phyloP scores from a whole-genome alignment of 1,284 basidiomycete genomes.

The Coniferiporia sulphurascens region DNA sequence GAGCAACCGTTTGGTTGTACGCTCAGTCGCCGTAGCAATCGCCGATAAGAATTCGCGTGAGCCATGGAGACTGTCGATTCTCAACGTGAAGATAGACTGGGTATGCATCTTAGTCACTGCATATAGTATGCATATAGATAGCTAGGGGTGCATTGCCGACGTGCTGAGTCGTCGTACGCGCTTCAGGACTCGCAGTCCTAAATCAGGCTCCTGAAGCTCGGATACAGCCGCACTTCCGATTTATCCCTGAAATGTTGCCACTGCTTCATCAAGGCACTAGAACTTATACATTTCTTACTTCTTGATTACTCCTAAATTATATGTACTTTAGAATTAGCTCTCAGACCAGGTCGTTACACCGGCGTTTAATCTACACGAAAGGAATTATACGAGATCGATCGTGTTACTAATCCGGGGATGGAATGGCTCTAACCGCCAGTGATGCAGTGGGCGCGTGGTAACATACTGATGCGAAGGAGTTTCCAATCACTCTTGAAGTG shows the following conservation, averaged over 20 bases:
- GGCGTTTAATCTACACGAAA: no score
- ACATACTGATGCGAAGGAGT: slow-evolving; percentile 7
- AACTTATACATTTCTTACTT: no score
- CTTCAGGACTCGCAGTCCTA: neutral
- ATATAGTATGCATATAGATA: neutral
- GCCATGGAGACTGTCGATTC: slow-evolving; percentile 8
- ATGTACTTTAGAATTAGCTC: no score
- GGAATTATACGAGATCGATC: no score
- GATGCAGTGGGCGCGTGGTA: neutral
- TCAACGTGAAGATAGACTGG: slow-evolving; percentile 11
- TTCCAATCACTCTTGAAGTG: slow-evolving; percentile 11
- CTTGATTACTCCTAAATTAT: no score
- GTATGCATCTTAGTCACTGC: neutral
- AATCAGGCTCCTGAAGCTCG: no score
- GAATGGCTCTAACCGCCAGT: no score
- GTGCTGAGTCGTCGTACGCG: neutral
- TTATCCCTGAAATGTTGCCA: no score
- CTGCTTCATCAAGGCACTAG: no score
- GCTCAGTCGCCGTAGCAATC: slow-evolving; percentile 11
- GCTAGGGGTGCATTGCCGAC: neutral
- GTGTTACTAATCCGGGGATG: no score
- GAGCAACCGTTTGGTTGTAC: slow-evolving; percentile 38
- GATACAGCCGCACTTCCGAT: no score
- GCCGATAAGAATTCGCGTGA: slow-evolving; percentile 5
- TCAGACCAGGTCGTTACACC: no score